Conservation (phyloP, 345 rosid species). For the Gossypium turneri region DNA sequence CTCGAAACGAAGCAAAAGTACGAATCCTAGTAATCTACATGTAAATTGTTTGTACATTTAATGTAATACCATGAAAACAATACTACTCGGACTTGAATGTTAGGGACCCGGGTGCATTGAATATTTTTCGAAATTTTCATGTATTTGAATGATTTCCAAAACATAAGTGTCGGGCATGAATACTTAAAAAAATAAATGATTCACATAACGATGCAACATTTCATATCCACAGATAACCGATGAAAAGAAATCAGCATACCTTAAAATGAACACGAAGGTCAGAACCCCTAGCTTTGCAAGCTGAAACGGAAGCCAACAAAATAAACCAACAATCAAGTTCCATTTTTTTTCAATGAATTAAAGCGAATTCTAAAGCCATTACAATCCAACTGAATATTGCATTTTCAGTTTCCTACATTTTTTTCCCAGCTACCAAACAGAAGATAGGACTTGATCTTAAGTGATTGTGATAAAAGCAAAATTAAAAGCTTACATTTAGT, state of each 20-base stretch:
- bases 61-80: not conserved
- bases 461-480: not conserved
- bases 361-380: not conserved
- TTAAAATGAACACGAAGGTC: constrained; percentile 78
- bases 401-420: not conserved
- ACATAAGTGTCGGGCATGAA: not conserved
- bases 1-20: not conserved
- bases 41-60: not conserved
- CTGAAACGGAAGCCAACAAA: constrained; percentile 26
- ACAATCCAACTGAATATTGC: not conserved
- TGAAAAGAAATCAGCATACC: constrained; percentile 28
- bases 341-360: not conserved
- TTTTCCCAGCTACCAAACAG: constrained; percentile 7
- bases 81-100: no score
- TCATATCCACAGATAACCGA: not conserved
- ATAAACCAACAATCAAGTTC: not conserved
- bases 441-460: not conserved
- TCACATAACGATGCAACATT: not conserved
- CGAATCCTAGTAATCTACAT: not conserved
- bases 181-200: no score
- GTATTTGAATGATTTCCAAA: not conserved
- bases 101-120: not conserved
- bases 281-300: constrained; percentile 74
- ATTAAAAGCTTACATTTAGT: constrained; percentile 56
- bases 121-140: no score